Evolutionary conservation across 345 rosid genomes (phyloP).

Genomic region (Mercurialis annua): DNA sequence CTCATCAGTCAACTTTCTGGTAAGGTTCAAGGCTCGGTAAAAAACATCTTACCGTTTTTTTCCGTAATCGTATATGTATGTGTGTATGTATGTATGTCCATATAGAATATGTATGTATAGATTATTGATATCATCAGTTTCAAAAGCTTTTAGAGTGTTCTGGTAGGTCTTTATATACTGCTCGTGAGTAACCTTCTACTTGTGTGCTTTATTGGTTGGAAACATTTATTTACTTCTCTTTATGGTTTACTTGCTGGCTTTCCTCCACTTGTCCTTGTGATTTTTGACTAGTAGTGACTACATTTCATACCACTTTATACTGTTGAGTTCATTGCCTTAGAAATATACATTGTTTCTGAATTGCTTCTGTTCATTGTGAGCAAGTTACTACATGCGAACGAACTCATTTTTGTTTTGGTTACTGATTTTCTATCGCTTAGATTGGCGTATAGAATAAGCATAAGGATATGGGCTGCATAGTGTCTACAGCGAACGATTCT

Average conservation of each 20-base stretch:
- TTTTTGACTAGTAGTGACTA: constrained; percentile 23
- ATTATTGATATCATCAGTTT: constrained; percentile 1
- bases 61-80: background rate
- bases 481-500: constrained; percentile 75
- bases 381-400: constrained; percentile 1
- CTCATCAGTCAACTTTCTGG: constrained; percentile 32
- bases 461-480: constrained; percentile 82
- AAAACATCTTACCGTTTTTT: constrained; percentile 20
- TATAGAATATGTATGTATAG: background rate
- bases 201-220: constrained; percentile 66
- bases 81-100: background rate
- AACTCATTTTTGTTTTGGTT: background rate
- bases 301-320: constrained; percentile 17
- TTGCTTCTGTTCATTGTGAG: background rate
- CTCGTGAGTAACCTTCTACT: constrained; percentile 69
- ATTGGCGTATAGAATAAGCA: constrained; percentile 32
- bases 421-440: constrained; percentile 20
- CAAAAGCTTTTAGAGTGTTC: constrained; percentile 37
- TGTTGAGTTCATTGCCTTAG: constrained; percentile 21
- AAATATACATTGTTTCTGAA: constrained; percentile 1
- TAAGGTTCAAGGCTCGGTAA: constrained; percentile 34
- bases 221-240: constrained; percentile 43
- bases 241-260: constrained; percentile 28
- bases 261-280: constrained; percentile 29
- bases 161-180: constrained; percentile 39